These are phyloP conservation scores for Cyanodermella asteris DNA, from an alignment of 2,329 filamentous ascomycete genomes.

Conservation along the genomic window DNA sequence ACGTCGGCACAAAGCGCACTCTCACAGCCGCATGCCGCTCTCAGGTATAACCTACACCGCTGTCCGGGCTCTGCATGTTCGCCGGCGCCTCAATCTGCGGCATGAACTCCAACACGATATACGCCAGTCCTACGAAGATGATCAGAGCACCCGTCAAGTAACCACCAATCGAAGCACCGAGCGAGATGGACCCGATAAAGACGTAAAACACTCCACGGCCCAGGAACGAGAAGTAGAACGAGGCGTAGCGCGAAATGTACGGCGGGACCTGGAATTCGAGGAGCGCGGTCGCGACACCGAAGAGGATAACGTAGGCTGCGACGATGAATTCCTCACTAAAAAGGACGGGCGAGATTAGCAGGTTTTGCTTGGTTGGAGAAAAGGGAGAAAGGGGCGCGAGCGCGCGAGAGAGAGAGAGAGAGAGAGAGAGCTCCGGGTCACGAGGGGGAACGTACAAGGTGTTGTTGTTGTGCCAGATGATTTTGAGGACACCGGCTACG, in stretches of 20 bases:
- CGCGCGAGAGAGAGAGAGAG: slow-evolving; percentile 1
- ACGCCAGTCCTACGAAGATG: slow-evolving; percentile 56
- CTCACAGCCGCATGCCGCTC: too few relatives aligned
- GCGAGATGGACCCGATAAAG: slow-evolving; percentile 72
- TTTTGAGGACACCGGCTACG: slow-evolving; percentile 45
- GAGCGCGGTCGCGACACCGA: slow-evolving; percentile 55
- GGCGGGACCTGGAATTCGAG: slow-evolving; percentile 90
- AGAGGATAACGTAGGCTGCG: slow-evolving; percentile 72
- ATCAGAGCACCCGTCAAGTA: slow-evolving; percentile 60
- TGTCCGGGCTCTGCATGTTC: too few relatives aligned
- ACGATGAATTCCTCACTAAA: slow-evolving; percentile 50
- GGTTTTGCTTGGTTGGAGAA: slow-evolving; percentile 1
- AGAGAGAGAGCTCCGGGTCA: slow-evolving; percentile 5
- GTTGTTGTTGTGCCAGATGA: slow-evolving; percentile 21
- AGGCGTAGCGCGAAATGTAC: slow-evolving; percentile 79
- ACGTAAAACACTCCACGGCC: slow-evolving; percentile 94
- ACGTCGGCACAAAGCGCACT: too few relatives aligned
- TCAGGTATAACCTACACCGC: too few relatives aligned
- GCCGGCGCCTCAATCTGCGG: slow-evolving; percentile 59
- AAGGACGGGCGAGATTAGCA: slow-evolving; percentile 4
- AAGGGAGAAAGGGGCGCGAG: slow-evolving; percentile 1
- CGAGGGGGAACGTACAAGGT: slow-evolving; percentile 13
- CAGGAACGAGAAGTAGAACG: slow-evolving; percentile 94
- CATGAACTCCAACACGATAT: slow-evolving; percentile 53
- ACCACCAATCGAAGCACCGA: slow-evolving; percentile 44